Base-by-base conservation (phyloP, 75 land plant genomes). In the Cunninghamia lanceolata region DNA sequence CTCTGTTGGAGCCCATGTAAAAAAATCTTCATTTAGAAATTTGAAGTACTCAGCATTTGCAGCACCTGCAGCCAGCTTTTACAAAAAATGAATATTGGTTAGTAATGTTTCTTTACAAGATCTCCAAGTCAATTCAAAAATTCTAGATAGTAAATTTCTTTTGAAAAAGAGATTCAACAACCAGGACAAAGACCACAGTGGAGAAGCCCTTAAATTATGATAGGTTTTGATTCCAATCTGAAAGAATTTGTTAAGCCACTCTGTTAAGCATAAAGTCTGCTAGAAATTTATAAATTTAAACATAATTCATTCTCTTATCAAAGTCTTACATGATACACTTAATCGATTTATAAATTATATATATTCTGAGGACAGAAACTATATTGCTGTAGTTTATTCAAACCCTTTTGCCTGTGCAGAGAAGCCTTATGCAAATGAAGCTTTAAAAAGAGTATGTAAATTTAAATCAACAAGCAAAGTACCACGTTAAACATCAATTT, bases 21-120 rank as follows among this genome's bases (percentile, higher is more conserved):
- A 97, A 86, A 97, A 94, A 82, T 97, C 98, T 56, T 54, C 93
- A 71, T 85, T 87, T 76, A 93, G 14, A 74, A 94, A 95, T 52
- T 89, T 85, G 45, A 91, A 88, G 45, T 83, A 82, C 11, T 89
- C 53, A n/a, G 77, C 90, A 83, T 88, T 89, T 46, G 95, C 88
- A 68, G 80, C 88, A n/a, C 86, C 35, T 36, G 88, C 87, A 68
- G 84, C 86, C 82, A 87, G 82, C 95, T 92, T 90, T 43, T n/a
- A 36, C n/a, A 38, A 75, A n/a, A 3, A 85, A 45, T 59, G 15
- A 87, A 73, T 4, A 84, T 40, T 9, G 38, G 4, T 30, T 38
- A n/a, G 59, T 50, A 85, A 36, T 50, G 59, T 38, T 39, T 21
- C 4, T 36, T 32, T 53, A 63, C 28, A 84, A 25, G 35, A 87